Base-by-base conservation (phyloP, 108 stramenopile genomes). In the Cyclotella cryptica region DNA sequence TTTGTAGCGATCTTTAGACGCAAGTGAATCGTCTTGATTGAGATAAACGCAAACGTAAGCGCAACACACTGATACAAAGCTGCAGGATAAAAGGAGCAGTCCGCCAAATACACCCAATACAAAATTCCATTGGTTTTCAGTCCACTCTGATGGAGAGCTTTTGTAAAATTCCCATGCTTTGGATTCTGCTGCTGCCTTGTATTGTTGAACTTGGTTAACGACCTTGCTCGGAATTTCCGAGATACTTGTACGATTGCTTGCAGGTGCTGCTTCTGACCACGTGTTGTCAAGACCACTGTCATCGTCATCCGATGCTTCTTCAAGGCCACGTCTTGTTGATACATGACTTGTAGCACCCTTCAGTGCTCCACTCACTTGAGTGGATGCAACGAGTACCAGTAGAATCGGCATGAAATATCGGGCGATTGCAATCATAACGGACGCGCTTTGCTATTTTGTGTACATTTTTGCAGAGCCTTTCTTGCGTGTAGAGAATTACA, bases 151-250 rank as follows among this genome's bases (percentile, higher is more conserved):
- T 21, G 77, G 77, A 41, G 77, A 43, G 52, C 19, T 71, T 39
- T 78, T 42, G 47, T 78, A 78, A 46, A 78, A 78, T 43, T 78
- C 77, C 69, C 69, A 64, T 53, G 62, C 61, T 49, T 59, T 78
- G 14, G 75, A 60, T 49, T 77, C 67, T 18, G 75, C 75, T 14
- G 55, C 66, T 28, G 62, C 40, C 43, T 54, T 58, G 57, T 71
- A 71, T 52, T 71, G 54, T 59, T 71, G 55, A 18, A 44, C 70
- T 43, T 71, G 27, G 22, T 29, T 44, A 22, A 43, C 24, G 9
- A 71, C 15, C 3, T 14, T 24, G 11, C 49, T 41, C 22, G 43
- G 42, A 11, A 43, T 42, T 71, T 39, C 24, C 24, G 55, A 4
- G 12, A 57, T 26, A 24, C n/a, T 49, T 17, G 47, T 49, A n/a